These are phyloP conservation scores for Tricholoma hemisulphureum DNA, from an alignment of 768 basidiomycete species.

Conservation along the genomic window DNA sequence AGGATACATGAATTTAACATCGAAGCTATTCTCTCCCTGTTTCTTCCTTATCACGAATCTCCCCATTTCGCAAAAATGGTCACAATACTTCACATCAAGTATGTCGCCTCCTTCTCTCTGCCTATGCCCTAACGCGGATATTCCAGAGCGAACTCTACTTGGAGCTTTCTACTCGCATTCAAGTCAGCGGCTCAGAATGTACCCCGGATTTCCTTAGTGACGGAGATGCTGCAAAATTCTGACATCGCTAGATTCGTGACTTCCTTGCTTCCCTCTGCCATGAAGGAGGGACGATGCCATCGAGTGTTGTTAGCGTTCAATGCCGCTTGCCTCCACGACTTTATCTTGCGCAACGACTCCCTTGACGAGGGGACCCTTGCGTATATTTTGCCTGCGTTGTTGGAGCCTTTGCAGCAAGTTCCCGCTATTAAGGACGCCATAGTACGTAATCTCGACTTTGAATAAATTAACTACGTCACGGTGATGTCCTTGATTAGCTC, in stretches of 20 bases:
- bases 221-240: slow-evolving; percentile 69
- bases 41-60: slow-evolving; percentile 93
- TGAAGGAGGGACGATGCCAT: slow-evolving; percentile 54
- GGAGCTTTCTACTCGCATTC: slow-evolving; percentile 70
- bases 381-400: slow-evolving; percentile 59
- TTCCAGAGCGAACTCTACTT: slow-evolving; percentile 55
- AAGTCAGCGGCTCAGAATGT: slow-evolving; percentile 76
- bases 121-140: slow-evolving; percentile 1
- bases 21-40: slow-evolving; percentile 69
- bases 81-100: slow-evolving; percentile 75
- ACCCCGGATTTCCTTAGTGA: slow-evolving; percentile 70
- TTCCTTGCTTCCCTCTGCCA: slow-evolving; percentile 57
- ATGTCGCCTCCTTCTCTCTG: slow-evolving; percentile 18
- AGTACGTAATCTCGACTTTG: slow-evolving; percentile 36
- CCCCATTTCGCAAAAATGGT: slow-evolving; percentile 93
- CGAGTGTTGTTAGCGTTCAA: slow-evolving; percentile 81
- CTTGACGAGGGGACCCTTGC: slow-evolving; percentile 69
- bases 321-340: slow-evolving; percentile 75
- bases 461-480: background rate
- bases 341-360: slow-evolving; percentile 55
- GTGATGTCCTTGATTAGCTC: slow-evolving; percentile 43
- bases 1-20: slow-evolving; percentile 96
- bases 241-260: slow-evolving; percentile 74
- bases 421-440: slow-evolving; percentile 48
- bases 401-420: slow-evolving; percentile 54